These are phyloP conservation scores for Geotrichum siamense DNA, from an alignment of 1,139 yeast genomes.

Conservation along the genomic window DNA sequence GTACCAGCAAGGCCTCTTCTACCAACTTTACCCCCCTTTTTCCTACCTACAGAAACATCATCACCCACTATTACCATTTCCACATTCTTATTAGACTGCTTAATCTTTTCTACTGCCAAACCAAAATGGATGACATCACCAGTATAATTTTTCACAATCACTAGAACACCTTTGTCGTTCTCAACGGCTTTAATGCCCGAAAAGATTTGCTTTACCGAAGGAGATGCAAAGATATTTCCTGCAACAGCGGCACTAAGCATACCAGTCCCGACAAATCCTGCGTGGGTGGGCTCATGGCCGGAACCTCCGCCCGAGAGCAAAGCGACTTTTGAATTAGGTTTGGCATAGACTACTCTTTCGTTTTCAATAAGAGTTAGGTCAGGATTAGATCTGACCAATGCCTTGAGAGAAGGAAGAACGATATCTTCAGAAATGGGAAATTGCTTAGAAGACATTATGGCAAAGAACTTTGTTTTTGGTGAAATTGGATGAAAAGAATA, in stretches of 20 bases:
- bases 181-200: constrained; percentile 61
- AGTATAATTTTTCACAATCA: constrained; percentile 84
- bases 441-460: constrained; percentile 25
- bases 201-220: constrained; percentile 79
- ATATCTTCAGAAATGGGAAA: constrained; percentile 45
- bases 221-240: constrained; percentile 86
- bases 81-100: constrained; percentile 43
- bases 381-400: constrained; percentile 65
- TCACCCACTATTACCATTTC: constrained; percentile 76
- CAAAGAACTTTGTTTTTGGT: too few relatives aligned
- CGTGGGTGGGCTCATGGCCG: constrained; percentile 93
- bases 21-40: constrained; percentile 84
- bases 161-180: constrained; percentile 53
- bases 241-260: constrained; percentile 80
- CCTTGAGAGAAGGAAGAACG: constrained; percentile 57
- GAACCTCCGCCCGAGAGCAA: constrained; percentile 89
- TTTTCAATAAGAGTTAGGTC: constrained; percentile 52
- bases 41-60: constrained; percentile 86
- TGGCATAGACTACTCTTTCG: constrained; percentile 56
- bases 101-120: constrained; percentile 79
- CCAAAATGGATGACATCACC: constrained; percentile 94
- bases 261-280: constrained; percentile 82
- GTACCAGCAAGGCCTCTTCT: constrained; percentile 93
- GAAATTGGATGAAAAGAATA: neutral
- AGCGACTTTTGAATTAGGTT: constrained; percentile 46